Base-by-base conservation (phyloP, 805 yeast genomes). In the Lachancea nothofagi region DNA sequence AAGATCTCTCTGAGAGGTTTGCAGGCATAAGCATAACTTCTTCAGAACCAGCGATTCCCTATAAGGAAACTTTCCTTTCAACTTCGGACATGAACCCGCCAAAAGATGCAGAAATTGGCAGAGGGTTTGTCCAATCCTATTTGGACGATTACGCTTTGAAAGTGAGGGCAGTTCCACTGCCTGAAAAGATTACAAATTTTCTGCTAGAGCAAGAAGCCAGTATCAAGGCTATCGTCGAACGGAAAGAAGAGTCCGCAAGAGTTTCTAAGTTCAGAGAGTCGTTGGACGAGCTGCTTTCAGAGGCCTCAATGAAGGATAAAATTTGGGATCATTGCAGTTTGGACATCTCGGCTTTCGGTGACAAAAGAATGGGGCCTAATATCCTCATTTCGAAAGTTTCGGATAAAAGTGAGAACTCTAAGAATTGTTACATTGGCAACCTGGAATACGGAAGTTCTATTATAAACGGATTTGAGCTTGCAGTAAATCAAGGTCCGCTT, bases 21-120 rank as follows among this genome's bases (percentile, higher is more conserved):
- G 97, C 97, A 0, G 88, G 89, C 9, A 77, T 88, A 50, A 96
- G 87, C 36, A 79, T 93, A 8, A 76, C 83, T 3, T 77, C 80
- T 23, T 90, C 96, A 20, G 84, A 86, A 53, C 97, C 98, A 0
- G 90, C 84, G 17, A 94, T 93, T 48, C 97, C 98, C 8, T 93
- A 83, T 58, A 68, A 95, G 46, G 99, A 93, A 59, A 85, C 97
- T 0, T 77, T 86, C 34, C 62, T 75, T 12, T 62, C 63, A 3
- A 65, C 67, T 4, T 61, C 73, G 8, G 80, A 74, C 10, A 65
- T 78, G 70, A 73, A 71, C 32, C 69, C 77, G 1, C 64, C 73
- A 4, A 74, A 69, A 43, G 58, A 68, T 41, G 46, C 68, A 0
- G 70, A 64, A 15, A 43, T 68, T 6, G 77, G 72, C 3, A 66